These are phyloP conservation scores for Penicillium sp. DNA, from an alignment of 2,329 filamentous ascomycete genomes.

Conservation along the genomic window DNA sequence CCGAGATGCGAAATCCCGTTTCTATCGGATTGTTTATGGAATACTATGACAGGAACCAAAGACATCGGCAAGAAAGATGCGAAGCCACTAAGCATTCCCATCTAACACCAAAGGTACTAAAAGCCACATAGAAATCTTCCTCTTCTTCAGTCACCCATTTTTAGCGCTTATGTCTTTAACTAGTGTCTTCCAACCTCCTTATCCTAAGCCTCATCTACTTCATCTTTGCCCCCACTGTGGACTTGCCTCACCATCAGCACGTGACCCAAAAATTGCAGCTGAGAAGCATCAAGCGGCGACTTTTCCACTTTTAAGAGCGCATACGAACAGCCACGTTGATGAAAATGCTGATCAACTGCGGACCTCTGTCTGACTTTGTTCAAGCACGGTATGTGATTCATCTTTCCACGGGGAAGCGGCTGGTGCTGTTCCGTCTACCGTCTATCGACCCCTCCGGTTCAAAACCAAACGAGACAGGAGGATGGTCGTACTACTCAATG, in stretches of 20 bases:
- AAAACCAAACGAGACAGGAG: slow-evolving; percentile 35
- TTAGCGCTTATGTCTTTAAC: no score
- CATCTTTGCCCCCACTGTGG: background rate
- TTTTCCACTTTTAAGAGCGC: background rate
- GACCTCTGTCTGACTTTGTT: slow-evolving; percentile 32
- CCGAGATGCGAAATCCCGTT: no score
- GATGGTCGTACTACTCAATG: slow-evolving; percentile 48
- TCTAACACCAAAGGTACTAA: no score
- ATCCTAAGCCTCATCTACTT: background rate
- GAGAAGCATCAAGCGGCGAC: background rate
- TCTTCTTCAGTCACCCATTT: no score
- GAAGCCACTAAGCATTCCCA: no score
- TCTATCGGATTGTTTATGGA: no score
- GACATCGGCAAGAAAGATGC: no score
- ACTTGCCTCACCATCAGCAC: background rate
- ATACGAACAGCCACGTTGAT: background rate
- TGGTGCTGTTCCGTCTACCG: slow-evolving; percentile 46
- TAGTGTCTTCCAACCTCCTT: no score
- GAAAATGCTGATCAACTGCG: slow-evolving; percentile 27
- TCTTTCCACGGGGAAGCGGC: slow-evolving; percentile 43
- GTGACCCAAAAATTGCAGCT: slow-evolving; percentile 7
- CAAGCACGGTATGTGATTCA: slow-evolving; percentile 43
- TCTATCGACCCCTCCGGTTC: slow-evolving; percentile 34
- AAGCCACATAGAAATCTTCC: no score
- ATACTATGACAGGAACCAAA: no score